Evolutionary conservation across 2,329 filamentous ascomycete species (phyloP).

Genomic region (Monilinia fructigena): DNA sequence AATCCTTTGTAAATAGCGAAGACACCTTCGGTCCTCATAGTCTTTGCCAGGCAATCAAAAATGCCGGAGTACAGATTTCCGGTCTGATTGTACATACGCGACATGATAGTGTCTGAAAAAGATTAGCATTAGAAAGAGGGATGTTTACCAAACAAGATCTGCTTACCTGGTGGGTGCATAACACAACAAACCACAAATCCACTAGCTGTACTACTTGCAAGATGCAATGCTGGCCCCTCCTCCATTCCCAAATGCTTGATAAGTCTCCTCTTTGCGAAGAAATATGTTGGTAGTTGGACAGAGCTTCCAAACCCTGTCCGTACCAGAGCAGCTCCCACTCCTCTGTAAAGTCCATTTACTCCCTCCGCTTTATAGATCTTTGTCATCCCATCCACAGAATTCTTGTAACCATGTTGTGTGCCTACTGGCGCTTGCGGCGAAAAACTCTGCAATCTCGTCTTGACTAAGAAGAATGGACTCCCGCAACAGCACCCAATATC

Average conservation of each 20-base stretch:
- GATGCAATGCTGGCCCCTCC: constrained; percentile 84
- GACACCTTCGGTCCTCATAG: constrained; percentile 84
- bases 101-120: constrained; percentile 86
- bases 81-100: constrained; percentile 96
- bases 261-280: constrained; percentile 88
- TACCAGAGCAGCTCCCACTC: constrained; percentile 91
- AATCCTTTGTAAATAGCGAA: constrained; percentile 98
- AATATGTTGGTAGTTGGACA: constrained; percentile 96
- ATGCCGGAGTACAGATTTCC: constrained; percentile 94
- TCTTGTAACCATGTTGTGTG: constrained; percentile 91
- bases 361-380: constrained; percentile 81
- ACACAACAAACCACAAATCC: constrained; percentile 96
- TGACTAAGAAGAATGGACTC: constrained; percentile 96
- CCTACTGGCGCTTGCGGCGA: constrained; percentile 91
- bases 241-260: constrained; percentile 82
- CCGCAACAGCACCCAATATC: constrained; percentile 86
- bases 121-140: constrained; percentile 11
- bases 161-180: constrained; percentile 90
- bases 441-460: constrained; percentile 92
- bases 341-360: constrained; percentile 78
- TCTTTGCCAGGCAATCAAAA: constrained; percentile 89
- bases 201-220: constrained; percentile 83
- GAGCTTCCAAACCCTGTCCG: constrained; percentile 93
- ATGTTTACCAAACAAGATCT: constrained; percentile 1
- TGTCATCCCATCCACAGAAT: constrained; percentile 76